phyloP scores from a whole-genome alignment of 768 basidiomycete species.

The Cantharellus cinnabarinus region DNA sequence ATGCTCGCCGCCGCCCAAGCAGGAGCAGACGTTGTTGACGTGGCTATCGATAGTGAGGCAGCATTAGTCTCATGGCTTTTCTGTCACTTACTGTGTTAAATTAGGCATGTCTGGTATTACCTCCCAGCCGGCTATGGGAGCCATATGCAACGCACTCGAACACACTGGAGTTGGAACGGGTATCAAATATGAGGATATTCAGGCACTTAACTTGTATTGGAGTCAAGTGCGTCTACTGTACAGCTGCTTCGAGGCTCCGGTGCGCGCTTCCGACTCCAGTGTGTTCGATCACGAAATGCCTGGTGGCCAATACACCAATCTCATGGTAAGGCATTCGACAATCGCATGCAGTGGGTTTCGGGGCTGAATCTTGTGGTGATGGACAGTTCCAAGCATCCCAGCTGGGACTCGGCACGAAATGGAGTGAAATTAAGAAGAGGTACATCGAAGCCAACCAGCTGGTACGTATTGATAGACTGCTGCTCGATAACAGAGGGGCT shows the following conservation, averaged over 20 bases:
- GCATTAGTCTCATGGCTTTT: conserved; percentile 4
- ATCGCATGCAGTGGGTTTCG: background rate
- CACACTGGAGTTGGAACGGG: conserved; percentile 87
- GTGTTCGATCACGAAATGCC: conserved; percentile 99
- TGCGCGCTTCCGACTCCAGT: conserved; percentile 89
- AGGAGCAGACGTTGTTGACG: conserved; percentile 96
- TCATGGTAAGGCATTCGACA: conserved; percentile 45
- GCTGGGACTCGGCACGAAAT: conserved; percentile 90
- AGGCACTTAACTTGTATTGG: conserved; percentile 96
- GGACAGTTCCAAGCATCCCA: conserved; percentile 91
- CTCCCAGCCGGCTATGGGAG: conserved; percentile 98
- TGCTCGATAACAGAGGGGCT: background rate
- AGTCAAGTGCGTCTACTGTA: conserved; percentile 91
- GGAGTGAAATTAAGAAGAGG: conserved; percentile 97
- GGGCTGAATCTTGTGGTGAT: background rate
- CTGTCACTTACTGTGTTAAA: background rate
- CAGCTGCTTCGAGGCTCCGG: conserved; percentile 93
- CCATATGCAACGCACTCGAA: conserved; percentile 83
- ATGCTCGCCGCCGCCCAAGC: conserved; percentile 92
- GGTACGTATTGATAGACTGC: conserved; percentile 23
- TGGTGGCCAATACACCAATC: conserved; percentile 85
- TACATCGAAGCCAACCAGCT: conserved; percentile 96
- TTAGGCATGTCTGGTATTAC: conserved; percentile 95
- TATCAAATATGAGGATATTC: conserved; percentile 91
- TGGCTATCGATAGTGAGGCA: conserved; percentile 85